Conservation (phyloP, 768 basidiomycete genomes). For the Leccinum barrowsii region DNA sequence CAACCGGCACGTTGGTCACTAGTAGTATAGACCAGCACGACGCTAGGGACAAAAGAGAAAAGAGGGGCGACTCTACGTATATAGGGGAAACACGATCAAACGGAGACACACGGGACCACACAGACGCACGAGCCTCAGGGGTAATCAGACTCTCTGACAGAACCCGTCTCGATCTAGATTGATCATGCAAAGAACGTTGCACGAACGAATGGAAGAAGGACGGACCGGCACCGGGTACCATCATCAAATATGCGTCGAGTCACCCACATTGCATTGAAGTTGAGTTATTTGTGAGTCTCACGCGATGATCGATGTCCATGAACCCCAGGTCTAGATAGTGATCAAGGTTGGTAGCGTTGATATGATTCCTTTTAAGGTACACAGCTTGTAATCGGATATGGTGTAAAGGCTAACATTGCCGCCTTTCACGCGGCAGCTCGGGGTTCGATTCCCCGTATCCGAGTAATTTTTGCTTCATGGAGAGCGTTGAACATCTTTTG, state of each 20-base stretch:
- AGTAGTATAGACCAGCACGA: too few relatives aligned
- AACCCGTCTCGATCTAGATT: not conserved
- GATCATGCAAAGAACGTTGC: not conserved
- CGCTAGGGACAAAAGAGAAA: too few relatives aligned
- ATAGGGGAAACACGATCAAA: too few relatives aligned
- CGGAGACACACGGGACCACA: too few relatives aligned
- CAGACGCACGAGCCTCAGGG: too few relatives aligned
- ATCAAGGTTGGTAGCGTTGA: not conserved
- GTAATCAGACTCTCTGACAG: too few relatives aligned
- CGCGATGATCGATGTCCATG: not conserved
- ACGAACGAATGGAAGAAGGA: not conserved
- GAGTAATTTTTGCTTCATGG: constrained; percentile 5
- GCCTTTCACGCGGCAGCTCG: constrained; percentile 53
- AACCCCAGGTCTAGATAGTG: not conserved
- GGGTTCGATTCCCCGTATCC: constrained; percentile 35
- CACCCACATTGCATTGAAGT: not conserved
- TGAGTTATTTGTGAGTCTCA: not conserved
- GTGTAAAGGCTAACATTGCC: constrained; percentile 69
- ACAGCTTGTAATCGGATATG: constrained; percentile 40
- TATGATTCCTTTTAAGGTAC: not conserved
- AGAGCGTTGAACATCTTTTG: too few relatives aligned
- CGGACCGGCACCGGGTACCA: not conserved
- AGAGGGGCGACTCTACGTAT: too few relatives aligned
- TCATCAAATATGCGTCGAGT: not conserved
- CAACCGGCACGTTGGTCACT: too few relatives aligned